phyloP scores from a whole-genome alignment of 1,284 basidiomycete genomes.

The Lignosus rhinocerotis region DNA sequence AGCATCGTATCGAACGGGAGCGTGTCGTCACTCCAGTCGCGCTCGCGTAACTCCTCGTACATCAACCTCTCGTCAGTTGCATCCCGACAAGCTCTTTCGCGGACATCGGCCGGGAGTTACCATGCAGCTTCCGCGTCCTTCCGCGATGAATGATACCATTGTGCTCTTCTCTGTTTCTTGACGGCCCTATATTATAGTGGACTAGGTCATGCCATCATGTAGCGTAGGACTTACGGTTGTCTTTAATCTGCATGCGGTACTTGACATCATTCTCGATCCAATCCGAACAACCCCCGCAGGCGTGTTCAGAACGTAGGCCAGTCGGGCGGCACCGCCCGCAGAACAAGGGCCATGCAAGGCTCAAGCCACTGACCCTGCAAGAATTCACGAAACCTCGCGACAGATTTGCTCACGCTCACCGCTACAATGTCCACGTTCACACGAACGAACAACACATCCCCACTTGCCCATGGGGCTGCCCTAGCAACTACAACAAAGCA shows the following conservation, averaged over 20 bases:
- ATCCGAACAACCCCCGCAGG: too few relatives aligned
- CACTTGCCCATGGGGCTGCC: background rate
- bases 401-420: background rate
- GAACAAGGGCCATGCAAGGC: background rate
- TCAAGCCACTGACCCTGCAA: background rate
- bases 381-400: background rate
- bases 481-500: slow-evolving; percentile 1
- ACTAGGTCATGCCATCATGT: slow-evolving; percentile 17
- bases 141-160: slow-evolving; percentile 19
- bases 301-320: too few relatives aligned
- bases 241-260: slow-evolving; percentile 6
- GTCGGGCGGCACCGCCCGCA: background rate
- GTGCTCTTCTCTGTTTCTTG: background rate
- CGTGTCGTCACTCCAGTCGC: slow-evolving; percentile 40
- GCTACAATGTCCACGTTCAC: background rate
- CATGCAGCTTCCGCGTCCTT: slow-evolving; percentile 20
- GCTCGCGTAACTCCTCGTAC: slow-evolving; percentile 67
- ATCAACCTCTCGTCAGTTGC: slow-evolving; percentile 55
- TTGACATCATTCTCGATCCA: background rate
- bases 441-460: background rate
- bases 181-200: slow-evolving; percentile 9
- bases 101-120: slow-evolving; percentile 32
- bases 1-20: slow-evolving; percentile 34
- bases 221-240: slow-evolving; percentile 9
- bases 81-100: slow-evolving; percentile 43